Conservation (phyloP, 306 rosid species). For the Lathyrus oleraceus region DNA sequence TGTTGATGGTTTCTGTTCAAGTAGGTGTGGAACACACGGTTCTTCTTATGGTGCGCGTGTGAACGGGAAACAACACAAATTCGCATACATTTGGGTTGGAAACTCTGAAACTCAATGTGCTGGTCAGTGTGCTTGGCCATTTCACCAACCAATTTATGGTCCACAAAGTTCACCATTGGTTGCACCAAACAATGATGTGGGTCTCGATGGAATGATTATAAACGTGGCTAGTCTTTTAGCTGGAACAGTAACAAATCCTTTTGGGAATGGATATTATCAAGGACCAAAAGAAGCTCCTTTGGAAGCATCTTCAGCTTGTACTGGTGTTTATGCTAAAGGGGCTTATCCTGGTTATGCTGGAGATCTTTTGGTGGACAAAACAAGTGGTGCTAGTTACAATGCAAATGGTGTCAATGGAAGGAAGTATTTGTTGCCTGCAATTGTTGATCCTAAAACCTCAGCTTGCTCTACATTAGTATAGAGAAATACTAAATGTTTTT, state of each 20-base stretch:
- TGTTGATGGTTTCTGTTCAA: conserved; percentile 54
- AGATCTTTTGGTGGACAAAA: conserved; percentile 49
- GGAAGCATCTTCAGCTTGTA: conserved; percentile 71
- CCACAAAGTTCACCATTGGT: conserved; percentile 57
- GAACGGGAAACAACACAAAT: conserved; percentile 38
- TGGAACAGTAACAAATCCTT: conserved; percentile 64
- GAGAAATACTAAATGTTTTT: no score
- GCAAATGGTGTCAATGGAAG: conserved; percentile 32
- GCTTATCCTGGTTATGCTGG: conserved; percentile 39
- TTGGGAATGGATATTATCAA: conserved; percentile 55
- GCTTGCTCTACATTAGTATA: conserved; percentile 45
- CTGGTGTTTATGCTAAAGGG: conserved; percentile 63
- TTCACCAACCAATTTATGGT: conserved; percentile 55
- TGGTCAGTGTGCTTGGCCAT: conserved; percentile 52
- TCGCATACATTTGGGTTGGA: conserved; percentile 67
- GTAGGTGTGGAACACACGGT: no score
- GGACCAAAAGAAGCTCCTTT: conserved; percentile 46
- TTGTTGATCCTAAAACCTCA: conserved; percentile 55
- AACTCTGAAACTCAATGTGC: conserved; percentile 71
- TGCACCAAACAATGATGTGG: conserved; percentile 70
- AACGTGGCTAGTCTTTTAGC: conserved; percentile 68
- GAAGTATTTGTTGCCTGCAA: conserved; percentile 62
- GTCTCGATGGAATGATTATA: conserved; percentile 64
- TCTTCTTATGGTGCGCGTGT: conserved; percentile 22
- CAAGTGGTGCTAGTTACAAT: conserved; percentile 65